These are phyloP conservation scores for Spatholobus suberectus DNA, from an alignment of 306 rosid genomes.

Conservation along the genomic window DNA sequence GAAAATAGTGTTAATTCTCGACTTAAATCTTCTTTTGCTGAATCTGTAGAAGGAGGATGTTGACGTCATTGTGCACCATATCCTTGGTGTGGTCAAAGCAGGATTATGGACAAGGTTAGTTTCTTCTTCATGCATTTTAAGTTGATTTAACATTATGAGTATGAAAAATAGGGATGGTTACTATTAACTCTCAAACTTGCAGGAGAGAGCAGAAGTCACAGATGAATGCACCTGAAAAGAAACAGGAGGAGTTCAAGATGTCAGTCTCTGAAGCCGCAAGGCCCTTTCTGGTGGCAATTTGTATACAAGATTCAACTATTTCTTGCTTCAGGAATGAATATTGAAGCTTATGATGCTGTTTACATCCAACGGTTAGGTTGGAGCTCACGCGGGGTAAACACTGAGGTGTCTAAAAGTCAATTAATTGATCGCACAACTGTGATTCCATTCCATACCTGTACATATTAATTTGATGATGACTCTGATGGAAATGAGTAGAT, in stretches of 20 bases:
- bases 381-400: slow-evolving; percentile 58
- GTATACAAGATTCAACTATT: slow-evolving; percentile 76
- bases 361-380: slow-evolving; percentile 82
- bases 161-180: neutral
- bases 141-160: slow-evolving; percentile 15
- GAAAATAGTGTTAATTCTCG: neutral
- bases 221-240: slow-evolving; percentile 50
- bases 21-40: slow-evolving; percentile 36
- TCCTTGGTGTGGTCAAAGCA: slow-evolving; percentile 61
- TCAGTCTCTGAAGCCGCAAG: slow-evolving; percentile 66
- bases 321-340: slow-evolving; percentile 87
- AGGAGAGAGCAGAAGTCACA: slow-evolving; percentile 55
- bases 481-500: slow-evolving; percentile 62
- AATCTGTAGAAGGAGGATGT: slow-evolving; percentile 84
- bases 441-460: slow-evolving; percentile 69
- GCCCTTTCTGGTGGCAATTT: slow-evolving; percentile 70
- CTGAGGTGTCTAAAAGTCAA: slow-evolving; percentile 53
- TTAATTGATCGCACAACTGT: slow-evolving; percentile 51
- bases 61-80: slow-evolving; percentile 79
- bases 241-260: slow-evolving; percentile 61
- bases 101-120: slow-evolving; percentile 58
- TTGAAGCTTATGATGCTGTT: slow-evolving; percentile 87
- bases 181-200: slow-evolving; percentile 23
- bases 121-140: slow-evolving; percentile 26
- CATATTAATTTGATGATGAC: slow-evolving; percentile 71